phyloP scores from a whole-genome alignment of 2,329 filamentous ascomycete genomes.

The Exophiala calicioides region DNA sequence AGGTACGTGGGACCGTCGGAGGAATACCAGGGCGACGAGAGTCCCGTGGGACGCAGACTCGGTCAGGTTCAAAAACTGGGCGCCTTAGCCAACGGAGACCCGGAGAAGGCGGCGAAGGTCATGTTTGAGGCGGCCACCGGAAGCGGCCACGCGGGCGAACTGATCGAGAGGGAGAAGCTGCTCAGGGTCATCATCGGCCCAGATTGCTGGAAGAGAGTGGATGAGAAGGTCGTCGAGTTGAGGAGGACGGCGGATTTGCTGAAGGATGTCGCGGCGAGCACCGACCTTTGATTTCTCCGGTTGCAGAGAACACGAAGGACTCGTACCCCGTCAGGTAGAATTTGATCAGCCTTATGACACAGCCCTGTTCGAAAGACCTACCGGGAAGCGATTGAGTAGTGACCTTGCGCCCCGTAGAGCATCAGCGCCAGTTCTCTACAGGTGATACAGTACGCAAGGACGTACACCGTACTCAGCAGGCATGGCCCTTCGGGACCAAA shows the following conservation, averaged over 20 bases:
- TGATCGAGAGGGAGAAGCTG: slow-evolving; percentile 39
- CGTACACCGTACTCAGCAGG: no score
- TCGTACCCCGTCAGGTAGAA: no score
- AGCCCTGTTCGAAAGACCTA: no score
- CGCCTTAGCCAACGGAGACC: slow-evolving; percentile 35
- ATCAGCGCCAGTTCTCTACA: no score
- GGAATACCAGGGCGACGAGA: slow-evolving; percentile 17
- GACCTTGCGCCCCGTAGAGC: no score
- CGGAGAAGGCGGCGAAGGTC: slow-evolving; percentile 38
- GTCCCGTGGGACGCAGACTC: slow-evolving; percentile 14
- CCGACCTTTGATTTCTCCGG: slow-evolving; percentile 24
- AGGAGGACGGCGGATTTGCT: slow-evolving; percentile 18
- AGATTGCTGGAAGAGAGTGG: slow-evolving; percentile 37
- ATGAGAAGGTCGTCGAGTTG: slow-evolving; percentile 27
- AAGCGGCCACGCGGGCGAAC: slow-evolving; percentile 36
- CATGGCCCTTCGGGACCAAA: no score
- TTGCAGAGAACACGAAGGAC: no score
- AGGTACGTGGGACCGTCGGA: slow-evolving; percentile 14
- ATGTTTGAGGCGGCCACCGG: slow-evolving; percentile 44
- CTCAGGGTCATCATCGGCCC: slow-evolving; percentile 38
- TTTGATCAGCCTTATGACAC: no score
- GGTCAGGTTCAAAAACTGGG: slow-evolving; percentile 7
- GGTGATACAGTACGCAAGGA: no score
- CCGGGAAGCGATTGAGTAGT: no score
- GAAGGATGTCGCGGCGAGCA: slow-evolving; percentile 19